Conservation (phyloP, 2,329 filamentous ascomycete species). For the Juglanconis sp. region DNA sequence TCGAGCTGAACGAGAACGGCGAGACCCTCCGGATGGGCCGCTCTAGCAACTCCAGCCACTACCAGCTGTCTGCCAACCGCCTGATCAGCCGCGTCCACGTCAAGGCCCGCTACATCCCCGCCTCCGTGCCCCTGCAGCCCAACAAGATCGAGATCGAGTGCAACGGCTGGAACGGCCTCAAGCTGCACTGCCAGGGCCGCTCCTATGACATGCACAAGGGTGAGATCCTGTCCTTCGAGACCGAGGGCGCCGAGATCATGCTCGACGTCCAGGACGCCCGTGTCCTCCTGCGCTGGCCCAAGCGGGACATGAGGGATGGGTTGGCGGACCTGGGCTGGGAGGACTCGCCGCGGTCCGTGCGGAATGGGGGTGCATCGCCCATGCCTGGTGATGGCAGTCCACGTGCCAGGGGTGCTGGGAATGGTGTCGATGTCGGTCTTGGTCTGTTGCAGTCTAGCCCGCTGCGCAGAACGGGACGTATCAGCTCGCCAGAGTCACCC, state of each 20-base stretch:
- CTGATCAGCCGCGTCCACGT: constrained; percentile 93
- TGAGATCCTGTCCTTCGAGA: constrained; percentile 86
- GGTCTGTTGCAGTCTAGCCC: constrained; percentile 58
- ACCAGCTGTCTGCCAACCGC: constrained; percentile 87
- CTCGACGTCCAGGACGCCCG: constrained; percentile 91
- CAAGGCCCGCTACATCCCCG: constrained; percentile 76
- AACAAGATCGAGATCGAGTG: constrained; percentile 86
- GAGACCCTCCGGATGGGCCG: constrained; percentile 83
- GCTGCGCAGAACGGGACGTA: constrained; percentile 52
- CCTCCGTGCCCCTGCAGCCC: constrained; percentile 60
- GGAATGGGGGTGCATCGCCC: constrained; percentile 25
- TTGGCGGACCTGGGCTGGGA: constrained; percentile 72
- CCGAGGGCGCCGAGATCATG: constrained; percentile 86
- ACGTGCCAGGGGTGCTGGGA: constrained; percentile 32
- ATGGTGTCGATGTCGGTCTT: constrained; percentile 22
- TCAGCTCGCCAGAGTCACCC: constrained; percentile 73
- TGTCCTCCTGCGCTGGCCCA: constrained; percentile 86
- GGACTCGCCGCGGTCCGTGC: constrained; percentile 47
- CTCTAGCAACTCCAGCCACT: constrained; percentile 92
- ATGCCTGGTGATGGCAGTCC: constrained; percentile 17
- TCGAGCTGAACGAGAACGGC: constrained; percentile 78
- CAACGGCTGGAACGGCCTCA: constrained; percentile 93
- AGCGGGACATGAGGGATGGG: constrained; percentile 46
- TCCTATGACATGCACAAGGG: constrained; percentile 84
- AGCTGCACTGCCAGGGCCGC: constrained; percentile 84